Base-by-base conservation (phyloP, 495 filamentous ascomycete genomes). In the Talaromyces adpressus region DNA sequence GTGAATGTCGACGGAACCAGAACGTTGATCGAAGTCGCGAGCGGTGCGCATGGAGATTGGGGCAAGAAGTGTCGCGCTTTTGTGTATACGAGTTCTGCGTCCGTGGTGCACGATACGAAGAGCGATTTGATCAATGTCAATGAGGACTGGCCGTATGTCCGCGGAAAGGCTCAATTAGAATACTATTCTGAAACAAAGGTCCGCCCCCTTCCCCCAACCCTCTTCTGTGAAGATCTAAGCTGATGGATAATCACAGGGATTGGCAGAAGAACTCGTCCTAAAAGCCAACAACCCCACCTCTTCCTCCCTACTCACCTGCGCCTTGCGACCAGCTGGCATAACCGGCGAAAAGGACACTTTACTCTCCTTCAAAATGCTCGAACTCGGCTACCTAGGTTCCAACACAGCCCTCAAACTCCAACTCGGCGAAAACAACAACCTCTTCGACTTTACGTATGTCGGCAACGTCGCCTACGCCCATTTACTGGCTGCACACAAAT, bases 1-100 rank as follows among this genome's bases (percentile, higher is more conserved):
- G 94, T 99, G 65, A 99, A 98, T 74, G 91, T 99, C 1, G 89
- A 90, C 22, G 94, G 94, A 18, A 97, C 93, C 0, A 85, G 84
- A 66, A 88, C 80, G 20, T 78, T 98, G 20, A 75, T 99, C 53
- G 84, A 91, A 61, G 90, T 88, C 14, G 88, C 89, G 59, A 84
- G 85, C 65, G 82, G 89, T 68, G 82, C 83, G 32, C 75, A 75
- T 54, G 77, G 77, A 7, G 77, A 80, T 34, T 81, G 79, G 79
- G 79, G 79, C 64, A 87, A 85, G 45, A 80, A 77, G 52, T 93
- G 96, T 68, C 96, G 91, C 77, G 95, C 87, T 0, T 89, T 99
- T 68, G 91, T 99, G 30, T 96, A 95, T 78, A 99, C 95, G 3
- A 95, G 91, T 73, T 93, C 90, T 27, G 91, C 91, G 54, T 93